Conservation (phyloP, 1,284 basidiomycete species). For the Tilletia caries region DNA sequence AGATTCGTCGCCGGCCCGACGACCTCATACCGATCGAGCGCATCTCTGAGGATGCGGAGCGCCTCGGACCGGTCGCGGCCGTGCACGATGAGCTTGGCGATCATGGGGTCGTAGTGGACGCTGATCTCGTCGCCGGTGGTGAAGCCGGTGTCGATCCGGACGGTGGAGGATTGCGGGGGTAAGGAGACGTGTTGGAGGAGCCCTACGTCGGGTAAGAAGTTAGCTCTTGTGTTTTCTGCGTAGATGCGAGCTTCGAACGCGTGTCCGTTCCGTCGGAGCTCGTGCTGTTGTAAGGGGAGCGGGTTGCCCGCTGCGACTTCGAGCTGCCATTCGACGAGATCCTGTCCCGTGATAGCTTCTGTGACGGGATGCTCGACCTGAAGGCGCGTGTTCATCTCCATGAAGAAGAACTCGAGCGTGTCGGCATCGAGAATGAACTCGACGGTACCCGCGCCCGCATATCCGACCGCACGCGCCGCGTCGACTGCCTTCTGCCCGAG, state of each 20-base stretch:
- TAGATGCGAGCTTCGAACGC: slow-evolving; percentile 96
- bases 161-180: slow-evolving; percentile 61
- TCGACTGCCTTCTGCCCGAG: slow-evolving; percentile 82
- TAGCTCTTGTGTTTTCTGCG: slow-evolving; percentile 67
- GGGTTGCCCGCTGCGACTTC: slow-evolving; percentile 73
- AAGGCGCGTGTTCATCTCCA: slow-evolving; percentile 72
- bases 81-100: slow-evolving; percentile 86
- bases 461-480: slow-evolving; percentile 78
- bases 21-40: slow-evolving; percentile 80
- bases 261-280: slow-evolving; percentile 80
- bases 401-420: slow-evolving; percentile 38
- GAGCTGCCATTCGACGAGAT: slow-evolving; percentile 91
- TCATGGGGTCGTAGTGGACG: slow-evolving; percentile 79
- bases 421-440: slow-evolving; percentile 49
- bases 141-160: slow-evolving; percentile 89
- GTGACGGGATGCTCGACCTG: slow-evolving; percentile 82
- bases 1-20: slow-evolving; percentile 88
- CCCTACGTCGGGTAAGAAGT: slow-evolving; percentile 85
- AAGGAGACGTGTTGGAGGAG: slow-evolving; percentile 68
- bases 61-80: slow-evolving; percentile 83
- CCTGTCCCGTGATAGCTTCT: slow-evolving; percentile 87
- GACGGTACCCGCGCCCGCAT: slow-evolving; percentile 92
- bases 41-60: slow-evolving; percentile 71
- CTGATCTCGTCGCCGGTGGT: slow-evolving; percentile 73
- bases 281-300: slow-evolving; percentile 70